Percentiles rank a stretch among this genome's conserved stretches.
These are phyloP conservation scores for Daedalea quercina DNA, from an alignment of 768 basidiomycete species.

Conservation along the genomic window DNA sequence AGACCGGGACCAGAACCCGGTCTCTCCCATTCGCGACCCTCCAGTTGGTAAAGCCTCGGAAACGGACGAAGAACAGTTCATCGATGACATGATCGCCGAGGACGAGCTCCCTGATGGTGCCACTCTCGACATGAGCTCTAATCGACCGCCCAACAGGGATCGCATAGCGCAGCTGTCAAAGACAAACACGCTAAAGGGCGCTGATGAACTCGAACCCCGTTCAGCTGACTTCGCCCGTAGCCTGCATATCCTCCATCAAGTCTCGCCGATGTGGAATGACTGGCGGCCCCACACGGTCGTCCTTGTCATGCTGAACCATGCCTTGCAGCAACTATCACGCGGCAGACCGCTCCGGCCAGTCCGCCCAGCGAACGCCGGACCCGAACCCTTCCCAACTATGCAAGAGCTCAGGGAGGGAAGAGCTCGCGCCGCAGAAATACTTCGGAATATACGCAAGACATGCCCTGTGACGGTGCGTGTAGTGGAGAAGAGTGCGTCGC, in stretches of 20 bases:
- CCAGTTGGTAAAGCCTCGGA: not conserved
- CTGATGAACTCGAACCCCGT: not conserved
- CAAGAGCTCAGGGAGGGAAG: slow-evolving; percentile 19
- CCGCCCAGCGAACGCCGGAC: slow-evolving; percentile 6
- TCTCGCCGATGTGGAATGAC: slow-evolving; percentile 55
- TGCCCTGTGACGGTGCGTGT: slow-evolving; percentile 41
- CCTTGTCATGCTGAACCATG: slow-evolving; percentile 39
- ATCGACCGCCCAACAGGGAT: slow-evolving; percentile 10
- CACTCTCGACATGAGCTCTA: not conserved
- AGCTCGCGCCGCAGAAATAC: slow-evolving; percentile 31
- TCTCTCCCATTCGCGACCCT: slow-evolving; percentile 18
- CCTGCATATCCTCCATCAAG: slow-evolving; percentile 53
- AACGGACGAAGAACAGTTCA: too few species aligned
- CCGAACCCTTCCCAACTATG: not conserved
- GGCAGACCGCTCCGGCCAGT: slow-evolving; percentile 46
- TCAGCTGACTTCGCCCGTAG: slow-evolving; percentile 49
- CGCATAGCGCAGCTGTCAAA: slow-evolving; percentile 3
- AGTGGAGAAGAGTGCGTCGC: slow-evolving; percentile 16
- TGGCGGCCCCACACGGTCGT: slow-evolving; percentile 60
- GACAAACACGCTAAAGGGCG: slow-evolving; percentile 1
- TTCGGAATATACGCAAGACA: slow-evolving; percentile 39
- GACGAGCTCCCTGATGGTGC: slow-evolving; percentile 8
- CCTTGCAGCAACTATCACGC: slow-evolving; percentile 39
- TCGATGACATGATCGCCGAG: slow-evolving; percentile 1
- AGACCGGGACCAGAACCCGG: slow-evolving; percentile 15